A percentile compares a stretch with the other conserved stretches of the same genome.
These are phyloP conservation scores for Fusarium equiseti DNA, from an alignment of 2,329 filamentous ascomycete species.

Conservation along the genomic window DNA sequence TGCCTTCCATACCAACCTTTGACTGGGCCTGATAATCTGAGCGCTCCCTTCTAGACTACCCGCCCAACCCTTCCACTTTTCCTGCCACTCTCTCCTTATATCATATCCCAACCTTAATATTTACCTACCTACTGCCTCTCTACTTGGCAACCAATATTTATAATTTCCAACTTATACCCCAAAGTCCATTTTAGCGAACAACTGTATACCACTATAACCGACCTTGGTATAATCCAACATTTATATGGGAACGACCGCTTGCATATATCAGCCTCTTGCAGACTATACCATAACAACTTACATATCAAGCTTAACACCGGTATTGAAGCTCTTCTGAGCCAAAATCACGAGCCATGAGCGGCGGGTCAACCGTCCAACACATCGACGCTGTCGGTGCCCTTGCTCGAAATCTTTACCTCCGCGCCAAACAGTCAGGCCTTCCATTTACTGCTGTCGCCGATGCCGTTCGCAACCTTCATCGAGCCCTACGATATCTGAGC, in stretches of 20 bases:
- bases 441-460: constrained; percentile 63
- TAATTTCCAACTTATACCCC: constrained; percentile 3
- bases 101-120: constrained; percentile 8
- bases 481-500: constrained; percentile 68
- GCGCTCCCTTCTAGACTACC: constrained; percentile 16
- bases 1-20: constrained; percentile 34
- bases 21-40: background rate
- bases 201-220: background rate
- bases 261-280: background rate
- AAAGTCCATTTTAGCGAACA: constrained; percentile 11
- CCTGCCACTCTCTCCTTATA: constrained; percentile 11
- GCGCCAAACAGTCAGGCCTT: constrained; percentile 60
- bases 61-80: constrained; percentile 33
- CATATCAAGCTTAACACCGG: background rate
- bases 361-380: constrained; percentile 54
- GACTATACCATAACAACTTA: background rate
- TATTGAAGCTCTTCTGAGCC: constrained; percentile 30
- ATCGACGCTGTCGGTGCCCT: constrained; percentile 69
- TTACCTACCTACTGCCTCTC: background rate
- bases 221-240: background rate
- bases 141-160: constrained; percentile 15
- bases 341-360: constrained; percentile 48
- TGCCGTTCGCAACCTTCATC: constrained; percentile 66
- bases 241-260: background rate
- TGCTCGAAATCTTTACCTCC: constrained; percentile 67